These are phyloP conservation scores for Amaranthus palmeri DNA, from an alignment of 148 eudicot species.

Conservation along the genomic window DNA sequence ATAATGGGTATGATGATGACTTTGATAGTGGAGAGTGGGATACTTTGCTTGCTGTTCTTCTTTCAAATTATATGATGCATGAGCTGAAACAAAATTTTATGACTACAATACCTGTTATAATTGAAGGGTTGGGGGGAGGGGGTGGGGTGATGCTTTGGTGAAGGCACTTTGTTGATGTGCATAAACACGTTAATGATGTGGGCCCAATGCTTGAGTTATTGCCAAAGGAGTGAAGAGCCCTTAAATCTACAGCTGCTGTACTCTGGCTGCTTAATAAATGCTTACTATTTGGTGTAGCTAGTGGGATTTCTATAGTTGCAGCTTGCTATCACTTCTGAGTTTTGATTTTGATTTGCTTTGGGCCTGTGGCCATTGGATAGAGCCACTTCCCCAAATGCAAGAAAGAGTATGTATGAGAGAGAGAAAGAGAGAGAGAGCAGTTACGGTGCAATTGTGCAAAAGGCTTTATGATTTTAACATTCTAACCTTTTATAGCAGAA, in stretches of 20 bases:
- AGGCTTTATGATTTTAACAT: neutral
- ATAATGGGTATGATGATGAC: no score
- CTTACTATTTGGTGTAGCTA: neutral
- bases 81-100: no score
- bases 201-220: no score
- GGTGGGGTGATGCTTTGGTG: neutral
- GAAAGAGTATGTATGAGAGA: neutral
- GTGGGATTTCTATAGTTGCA: neutral
- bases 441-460: neutral
- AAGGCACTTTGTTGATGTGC: neutral
- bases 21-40: no score
- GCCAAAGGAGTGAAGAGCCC: neutral
- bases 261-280: neutral
- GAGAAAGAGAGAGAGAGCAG: neutral
- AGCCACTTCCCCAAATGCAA: neutral
- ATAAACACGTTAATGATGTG: no score
- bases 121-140: neutral
- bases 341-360: neutral
- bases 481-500: neutral
- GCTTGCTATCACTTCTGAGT: neutral
- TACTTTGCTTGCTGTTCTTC: no score
- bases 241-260: neutral
- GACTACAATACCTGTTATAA: no score
- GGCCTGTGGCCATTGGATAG: neutral
- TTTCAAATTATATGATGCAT: no score